Evolutionary conservation across 305 asterid species (phyloP).

Genomic region (Fraxinus floribunda): DNA sequence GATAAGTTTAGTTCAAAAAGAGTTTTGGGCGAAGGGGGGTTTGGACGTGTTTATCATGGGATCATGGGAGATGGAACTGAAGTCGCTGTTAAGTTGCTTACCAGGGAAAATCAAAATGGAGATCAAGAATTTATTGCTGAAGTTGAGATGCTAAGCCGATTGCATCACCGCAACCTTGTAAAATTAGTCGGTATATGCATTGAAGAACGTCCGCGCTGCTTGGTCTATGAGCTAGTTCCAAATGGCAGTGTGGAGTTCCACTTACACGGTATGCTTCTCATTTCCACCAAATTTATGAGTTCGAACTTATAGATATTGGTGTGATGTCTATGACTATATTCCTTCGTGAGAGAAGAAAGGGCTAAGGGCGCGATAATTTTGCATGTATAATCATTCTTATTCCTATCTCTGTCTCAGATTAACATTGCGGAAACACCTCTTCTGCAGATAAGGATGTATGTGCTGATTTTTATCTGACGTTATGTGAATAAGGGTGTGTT

Average conservation of each 20-base stretch:
- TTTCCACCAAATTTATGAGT: conserved; percentile 16
- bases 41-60: conserved; percentile 95
- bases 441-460: neutral
- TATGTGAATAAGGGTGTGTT: neutral
- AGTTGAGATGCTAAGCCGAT: conserved; percentile 91
- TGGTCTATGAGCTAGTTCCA: conserved; percentile 82
- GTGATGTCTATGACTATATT: neutral
- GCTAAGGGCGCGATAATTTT: neutral
- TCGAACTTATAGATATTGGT: neutral
- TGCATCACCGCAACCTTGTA: conserved; percentile 95
- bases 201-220: conserved; percentile 67
- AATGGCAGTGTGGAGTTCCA: conserved; percentile 96
- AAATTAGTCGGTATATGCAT: conserved; percentile 90
- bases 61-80: conserved; percentile 64
- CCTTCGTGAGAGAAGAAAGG: neutral
- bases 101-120: conserved; percentile 72
- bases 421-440: neutral
- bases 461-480: neutral
- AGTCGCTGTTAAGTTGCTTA: conserved; percentile 81
- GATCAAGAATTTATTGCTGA: conserved; percentile 92
- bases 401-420: conserved; percentile 7
- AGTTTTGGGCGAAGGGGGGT: conserved; percentile 95
- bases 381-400: neutral
- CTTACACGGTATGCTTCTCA: conserved; percentile 63
- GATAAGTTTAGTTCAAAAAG: conserved; percentile 64